phyloP scores from a whole-genome alignment of 495 filamentous ascomycete species.

The Xylaria nigripes region DNA sequence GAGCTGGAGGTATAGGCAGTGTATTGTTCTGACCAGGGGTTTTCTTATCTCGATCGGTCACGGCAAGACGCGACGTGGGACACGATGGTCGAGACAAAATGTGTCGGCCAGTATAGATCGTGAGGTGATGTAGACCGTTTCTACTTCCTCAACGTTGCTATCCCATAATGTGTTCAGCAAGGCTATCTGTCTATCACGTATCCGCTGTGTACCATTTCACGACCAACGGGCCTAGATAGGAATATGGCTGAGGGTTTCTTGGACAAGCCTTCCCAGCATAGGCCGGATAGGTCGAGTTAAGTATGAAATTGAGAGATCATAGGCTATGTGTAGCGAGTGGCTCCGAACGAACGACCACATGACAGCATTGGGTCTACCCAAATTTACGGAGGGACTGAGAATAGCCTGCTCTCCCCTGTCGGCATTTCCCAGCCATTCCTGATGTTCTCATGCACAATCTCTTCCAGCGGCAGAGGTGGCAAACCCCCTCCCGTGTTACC shows the following conservation, averaged over 20 bases:
- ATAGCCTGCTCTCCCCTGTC: not conserved
- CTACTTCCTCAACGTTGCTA: not conserved
- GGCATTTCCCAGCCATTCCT: not conserved
- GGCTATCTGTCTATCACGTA: not conserved
- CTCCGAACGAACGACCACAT: constrained; percentile 6
- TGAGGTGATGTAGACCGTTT: not conserved
- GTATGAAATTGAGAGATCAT: not conserved
- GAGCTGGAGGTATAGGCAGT: constrained; percentile 6
- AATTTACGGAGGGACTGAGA: not conserved
- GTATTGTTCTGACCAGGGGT: constrained; percentile 6
- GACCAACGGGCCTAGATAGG: not conserved
- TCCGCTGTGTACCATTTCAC: not conserved
- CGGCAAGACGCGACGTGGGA: constrained; percentile 8
- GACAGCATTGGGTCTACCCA: not conserved
- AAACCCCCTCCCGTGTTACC: constrained; percentile 9
- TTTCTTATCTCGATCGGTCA: constrained; percentile 25
- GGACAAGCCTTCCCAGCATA: not conserved
- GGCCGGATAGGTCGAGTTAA: not conserved
- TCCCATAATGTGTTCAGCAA: constrained; percentile 4
- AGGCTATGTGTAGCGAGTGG: constrained; percentile 5
- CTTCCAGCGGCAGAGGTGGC: not conserved
- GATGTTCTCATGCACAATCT: not conserved
- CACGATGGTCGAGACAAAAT: not conserved
- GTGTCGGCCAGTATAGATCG: not conserved
- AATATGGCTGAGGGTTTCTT: not conserved